Conservation (phyloP, 2,329 filamentous ascomycete genomes). For the Colletotrichum incanum region DNA sequence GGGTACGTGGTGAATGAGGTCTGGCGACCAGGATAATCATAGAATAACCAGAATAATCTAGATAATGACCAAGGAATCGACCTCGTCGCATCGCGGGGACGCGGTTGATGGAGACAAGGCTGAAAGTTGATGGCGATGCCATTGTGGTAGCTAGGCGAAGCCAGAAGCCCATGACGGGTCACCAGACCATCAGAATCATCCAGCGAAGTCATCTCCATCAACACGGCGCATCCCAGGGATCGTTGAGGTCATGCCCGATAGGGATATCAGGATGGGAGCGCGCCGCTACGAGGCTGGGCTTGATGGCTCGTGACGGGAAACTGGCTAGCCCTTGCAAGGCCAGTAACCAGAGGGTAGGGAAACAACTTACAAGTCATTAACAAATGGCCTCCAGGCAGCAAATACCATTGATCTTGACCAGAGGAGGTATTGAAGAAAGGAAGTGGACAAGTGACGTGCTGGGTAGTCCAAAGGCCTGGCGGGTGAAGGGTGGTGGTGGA, state of each 20-base stretch:
- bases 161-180: slow-evolving; percentile 44
- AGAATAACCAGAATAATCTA: slow-evolving; percentile 60
- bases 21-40: slow-evolving; percentile 50
- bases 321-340: slow-evolving; percentile 53
- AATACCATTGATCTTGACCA: slow-evolving; percentile 40
- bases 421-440: slow-evolving; percentile 31
- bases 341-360: slow-evolving; percentile 47
- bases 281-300: slow-evolving; percentile 50
- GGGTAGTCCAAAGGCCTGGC: slow-evolving; percentile 40
- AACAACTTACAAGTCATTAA: slow-evolving; percentile 68
- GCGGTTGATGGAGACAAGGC: slow-evolving; percentile 65
- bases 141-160: slow-evolving; percentile 57
- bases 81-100: slow-evolving; percentile 61
- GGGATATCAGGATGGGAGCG: slow-evolving; percentile 55
- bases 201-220: slow-evolving; percentile 55
- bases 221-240: slow-evolving; percentile 47
- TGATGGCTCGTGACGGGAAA: slow-evolving; percentile 56
- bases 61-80: slow-evolving; percentile 52
- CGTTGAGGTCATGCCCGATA: slow-evolving; percentile 48
- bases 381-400: slow-evolving; percentile 58
- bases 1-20: slow-evolving; percentile 62
- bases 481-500: slow-evolving; percentile 43
- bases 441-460: slow-evolving; percentile 37
- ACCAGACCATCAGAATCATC: slow-evolving; percentile 53
- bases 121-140: slow-evolving; percentile 60